Evolutionary conservation across 352 stramenopile genomes (phyloP), one percentile per base, ranked within the genome.

Genomic region (Phytophthora foliorum): DNA sequence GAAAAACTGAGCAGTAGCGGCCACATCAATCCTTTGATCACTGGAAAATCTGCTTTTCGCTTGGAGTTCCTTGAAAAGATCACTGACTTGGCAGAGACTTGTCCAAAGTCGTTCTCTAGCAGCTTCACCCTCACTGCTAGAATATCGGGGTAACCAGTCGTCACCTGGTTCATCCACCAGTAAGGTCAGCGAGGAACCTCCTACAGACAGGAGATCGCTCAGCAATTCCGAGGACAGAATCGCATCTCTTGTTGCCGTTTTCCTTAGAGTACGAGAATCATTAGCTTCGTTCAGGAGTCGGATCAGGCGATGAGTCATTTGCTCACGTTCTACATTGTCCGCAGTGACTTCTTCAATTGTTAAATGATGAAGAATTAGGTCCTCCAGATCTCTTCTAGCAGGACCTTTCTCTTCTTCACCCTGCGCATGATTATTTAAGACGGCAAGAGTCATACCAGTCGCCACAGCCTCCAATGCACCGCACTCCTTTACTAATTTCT

Each of bases 171-270:
- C 32, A 21, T 49, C 24, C 10, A 13, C 34, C 17, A 62, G 22
- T 16, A 46, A 19, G 0, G 8, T n/a, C 22, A 62, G 17, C 2
- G 57, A 61, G 1, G 39, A 22, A 6, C 29, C 19, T 14, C 29
- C 39, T 6, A 80, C 32, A 5, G 62, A 72, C 25, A 80, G 14
- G 16, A 80, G 17, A 21, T 82, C 75, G 29, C 34, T 74, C 3
- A 80, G 38, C 21, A 82, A 19, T 21, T 76, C 72, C 0, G 60
- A 46, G 1, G 75, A 82, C 10, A 70, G 50, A 13, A 24, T 24
- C 2, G 53, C 61, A 1, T 13, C 17, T 17, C 41, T 42, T 19
- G 50, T 32, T 36, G 58, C 53, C 45, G 53, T 27, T 13, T 61
- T 32, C 13, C 21, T 10, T 16, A 7, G 2, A 6, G 16, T 32